Evolutionary conservation across 2,329 filamentous ascomycete species (phyloP).

Genomic region (Pseudogymnoascus sp.): DNA sequence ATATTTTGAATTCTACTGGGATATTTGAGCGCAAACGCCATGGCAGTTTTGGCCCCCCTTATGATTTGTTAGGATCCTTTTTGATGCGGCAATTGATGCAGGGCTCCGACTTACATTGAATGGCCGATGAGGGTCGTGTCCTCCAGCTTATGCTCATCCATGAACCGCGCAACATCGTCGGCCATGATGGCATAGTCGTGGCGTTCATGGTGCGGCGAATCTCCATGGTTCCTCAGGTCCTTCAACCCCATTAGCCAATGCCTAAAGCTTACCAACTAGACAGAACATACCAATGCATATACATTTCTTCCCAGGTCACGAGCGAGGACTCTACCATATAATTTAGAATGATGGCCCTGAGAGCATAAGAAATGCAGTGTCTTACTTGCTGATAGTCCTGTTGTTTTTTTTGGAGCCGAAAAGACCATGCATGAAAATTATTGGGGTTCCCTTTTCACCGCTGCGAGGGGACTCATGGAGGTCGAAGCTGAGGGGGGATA

Average conservation of each 20-base stretch:
- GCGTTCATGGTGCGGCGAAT: conserved; percentile 66
- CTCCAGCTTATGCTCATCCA: conserved; percentile 61
- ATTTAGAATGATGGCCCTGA: conserved; percentile 2
- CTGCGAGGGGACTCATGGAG: conserved; percentile 50
- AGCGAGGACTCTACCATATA: conserved; percentile 58
- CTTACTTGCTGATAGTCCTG: conserved; percentile 86
- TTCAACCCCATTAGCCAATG: conserved; percentile 29
- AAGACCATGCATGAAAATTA: conserved; percentile 84
- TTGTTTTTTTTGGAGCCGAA: conserved; percentile 97
- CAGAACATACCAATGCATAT: conserved; percentile 63
- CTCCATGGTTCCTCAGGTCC: conserved; percentile 91
- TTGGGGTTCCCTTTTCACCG: conserved; percentile 47
- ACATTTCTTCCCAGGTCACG: conserved; percentile 73
- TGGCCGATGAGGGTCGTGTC: conserved; percentile 79
- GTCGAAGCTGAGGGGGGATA: conserved; percentile 51
- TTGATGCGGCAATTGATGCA: neutral
- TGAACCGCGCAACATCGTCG: conserved; percentile 73
- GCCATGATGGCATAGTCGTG: conserved; percentile 83
- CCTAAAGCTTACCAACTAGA: conserved; percentile 7
- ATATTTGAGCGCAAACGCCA: conserved; percentile 70
- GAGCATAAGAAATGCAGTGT: conserved; percentile 21
- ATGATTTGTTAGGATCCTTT: neutral
- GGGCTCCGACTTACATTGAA: conserved; percentile 61
- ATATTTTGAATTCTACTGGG: conserved; percentile 63
- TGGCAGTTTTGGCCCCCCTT: conserved; percentile 86